phyloP scores from a whole-genome alignment of 2,329 filamentous ascomycete species.

The Magnaporthiopsis rhizophila region DNA sequence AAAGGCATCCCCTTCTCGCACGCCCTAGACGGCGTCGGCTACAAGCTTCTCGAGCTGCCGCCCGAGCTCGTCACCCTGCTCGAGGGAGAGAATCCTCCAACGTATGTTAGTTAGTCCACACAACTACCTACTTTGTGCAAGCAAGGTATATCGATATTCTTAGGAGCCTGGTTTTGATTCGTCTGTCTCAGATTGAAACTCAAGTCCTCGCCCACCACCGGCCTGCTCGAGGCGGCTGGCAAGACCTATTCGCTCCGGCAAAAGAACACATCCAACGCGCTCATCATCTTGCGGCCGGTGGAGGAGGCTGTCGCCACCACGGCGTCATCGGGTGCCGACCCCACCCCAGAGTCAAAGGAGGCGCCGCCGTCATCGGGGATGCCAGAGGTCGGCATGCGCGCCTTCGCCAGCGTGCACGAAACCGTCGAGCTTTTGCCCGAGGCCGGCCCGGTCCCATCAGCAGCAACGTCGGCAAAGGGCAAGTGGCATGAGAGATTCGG shows the following conservation, averaged over 20 bases:
- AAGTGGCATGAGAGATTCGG: constrained; percentile 57
- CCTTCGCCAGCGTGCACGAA: constrained; percentile 51
- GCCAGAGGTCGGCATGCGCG: constrained; percentile 30
- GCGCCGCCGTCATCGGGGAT: constrained; percentile 11
- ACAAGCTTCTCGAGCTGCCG: constrained; percentile 56
- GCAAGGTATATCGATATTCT: no score
- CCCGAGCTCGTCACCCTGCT: constrained; percentile 48
- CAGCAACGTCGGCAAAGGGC: constrained; percentile 28
- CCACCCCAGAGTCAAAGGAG: constrained; percentile 1
- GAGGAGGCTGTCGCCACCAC: constrained; percentile 11
- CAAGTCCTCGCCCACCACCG: constrained; percentile 41
- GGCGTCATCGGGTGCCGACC: constrained; percentile 13
- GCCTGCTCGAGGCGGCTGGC: constrained; percentile 42
- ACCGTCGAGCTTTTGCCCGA: constrained; percentile 51
- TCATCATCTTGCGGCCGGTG: constrained; percentile 43
- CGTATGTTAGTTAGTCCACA: constrained; percentile 29
- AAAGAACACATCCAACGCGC: constrained; percentile 61
- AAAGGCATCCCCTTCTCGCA: constrained; percentile 42
- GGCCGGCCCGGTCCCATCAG: constrained; percentile 18
- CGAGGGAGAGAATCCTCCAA: constrained; percentile 43
- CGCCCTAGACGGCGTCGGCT: constrained; percentile 38
- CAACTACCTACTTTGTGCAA: no score
- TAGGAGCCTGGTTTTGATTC: no score
- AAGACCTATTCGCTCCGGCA: constrained; percentile 53
- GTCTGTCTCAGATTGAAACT: constrained; percentile 33